Conservation (phyloP, 2,329 filamentous ascomycete species). For the Sordariomycetes sp. region DNA sequence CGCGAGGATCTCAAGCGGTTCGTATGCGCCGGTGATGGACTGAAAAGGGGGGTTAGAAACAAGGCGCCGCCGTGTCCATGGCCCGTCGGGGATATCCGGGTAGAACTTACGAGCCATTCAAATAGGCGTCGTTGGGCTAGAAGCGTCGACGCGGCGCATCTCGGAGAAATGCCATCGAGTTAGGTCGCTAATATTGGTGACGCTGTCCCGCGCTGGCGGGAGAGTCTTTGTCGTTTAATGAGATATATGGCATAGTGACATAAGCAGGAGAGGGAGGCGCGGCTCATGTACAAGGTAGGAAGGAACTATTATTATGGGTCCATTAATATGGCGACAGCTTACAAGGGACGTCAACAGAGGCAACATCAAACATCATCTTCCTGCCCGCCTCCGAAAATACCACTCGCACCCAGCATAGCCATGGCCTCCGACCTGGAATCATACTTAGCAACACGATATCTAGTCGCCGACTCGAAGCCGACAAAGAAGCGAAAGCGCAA, state of each 20-base stretch:
- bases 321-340: background rate
- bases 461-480: conserved; percentile 49
- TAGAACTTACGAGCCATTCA: background rate
- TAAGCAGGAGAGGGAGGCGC: background rate
- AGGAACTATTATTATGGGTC: too few relatives aligned
- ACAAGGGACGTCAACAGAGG: background rate
- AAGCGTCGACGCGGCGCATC: background rate
- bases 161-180: background rate
- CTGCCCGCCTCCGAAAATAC: background rate
- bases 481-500: conserved; percentile 57
- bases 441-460: conserved; percentile 87
- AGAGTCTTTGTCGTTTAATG: background rate
- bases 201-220: background rate
- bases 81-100: background rate
- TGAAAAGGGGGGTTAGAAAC: background rate
- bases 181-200: background rate
- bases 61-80: background rate
- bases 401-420: background rate
- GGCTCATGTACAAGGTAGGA: background rate
- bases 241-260: background rate
- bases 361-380: background rate
- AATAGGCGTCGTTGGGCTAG: background rate
- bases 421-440: conserved; percentile 2
- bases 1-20: background rate
- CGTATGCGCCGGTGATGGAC: background rate